These are phyloP conservation scores for Termitomyces sp. DNA, from an alignment of 768 basidiomycete genomes.

Conservation along the genomic window DNA sequence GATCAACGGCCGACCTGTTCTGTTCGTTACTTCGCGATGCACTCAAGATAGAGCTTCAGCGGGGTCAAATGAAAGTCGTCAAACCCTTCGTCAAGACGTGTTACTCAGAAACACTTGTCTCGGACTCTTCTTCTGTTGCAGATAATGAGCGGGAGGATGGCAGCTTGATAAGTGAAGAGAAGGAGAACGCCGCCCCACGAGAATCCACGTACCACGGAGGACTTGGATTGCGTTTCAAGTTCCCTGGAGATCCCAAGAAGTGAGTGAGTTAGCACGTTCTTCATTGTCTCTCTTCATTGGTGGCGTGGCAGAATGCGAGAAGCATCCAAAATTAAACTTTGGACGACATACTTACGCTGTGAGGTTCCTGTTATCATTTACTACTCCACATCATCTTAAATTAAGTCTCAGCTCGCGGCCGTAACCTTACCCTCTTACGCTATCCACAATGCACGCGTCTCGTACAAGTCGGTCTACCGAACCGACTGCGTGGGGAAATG, in stretches of 20 bases:
- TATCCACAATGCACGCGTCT: slow-evolving; percentile 98
- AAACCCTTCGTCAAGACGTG: slow-evolving; percentile 89
- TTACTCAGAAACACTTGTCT: slow-evolving; percentile 87
- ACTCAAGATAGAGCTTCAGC: slow-evolving; percentile 83
- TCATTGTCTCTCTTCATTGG: slow-evolving; percentile 1
- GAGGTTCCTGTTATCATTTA: slow-evolving; percentile 16
- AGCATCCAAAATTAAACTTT: slow-evolving; percentile 92
- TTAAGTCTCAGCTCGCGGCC: slow-evolving; percentile 67
- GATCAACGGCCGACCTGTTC: slow-evolving; percentile 92
- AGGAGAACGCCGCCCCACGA: slow-evolving; percentile 37
- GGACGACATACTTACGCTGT: slow-evolving; percentile 86
- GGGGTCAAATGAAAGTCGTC: slow-evolving; percentile 89
- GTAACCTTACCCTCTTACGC: slow-evolving; percentile 90
- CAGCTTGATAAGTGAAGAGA: slow-evolving; percentile 50
- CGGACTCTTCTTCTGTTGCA: slow-evolving; percentile 46
- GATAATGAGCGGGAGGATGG: slow-evolving; percentile 70
- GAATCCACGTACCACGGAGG: slow-evolving; percentile 70
- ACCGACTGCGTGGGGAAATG: slow-evolving; percentile 90
- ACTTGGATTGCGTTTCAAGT: slow-evolving; percentile 78
- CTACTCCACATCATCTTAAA: slow-evolving; percentile 3
- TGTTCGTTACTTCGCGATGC: slow-evolving; percentile 85
- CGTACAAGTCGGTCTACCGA: slow-evolving; percentile 94
- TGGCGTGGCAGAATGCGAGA: slow-evolving; percentile 63
- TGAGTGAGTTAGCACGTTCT: slow-evolving; percentile 25
- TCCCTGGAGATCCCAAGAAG: slow-evolving; percentile 92